Evolutionary conservation across 371 early-diverging fungal genomes (phyloP).

Genomic region (Circinella minor): DNA sequence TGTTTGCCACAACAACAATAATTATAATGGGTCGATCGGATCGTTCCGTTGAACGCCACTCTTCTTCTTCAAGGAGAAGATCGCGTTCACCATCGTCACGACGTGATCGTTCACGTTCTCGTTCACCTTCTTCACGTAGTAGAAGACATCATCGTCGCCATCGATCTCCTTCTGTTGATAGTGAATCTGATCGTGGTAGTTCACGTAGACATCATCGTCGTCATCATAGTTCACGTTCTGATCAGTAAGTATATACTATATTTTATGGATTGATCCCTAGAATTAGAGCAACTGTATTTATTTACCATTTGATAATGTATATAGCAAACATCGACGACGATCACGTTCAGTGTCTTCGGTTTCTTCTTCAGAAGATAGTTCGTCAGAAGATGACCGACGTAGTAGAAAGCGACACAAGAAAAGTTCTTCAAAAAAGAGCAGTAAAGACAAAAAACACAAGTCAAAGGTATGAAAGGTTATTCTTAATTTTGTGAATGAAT

Average conservation of each 20-base stretch:
- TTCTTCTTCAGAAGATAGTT: constrained; percentile 8
- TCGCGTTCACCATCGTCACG: constrained; percentile 12
- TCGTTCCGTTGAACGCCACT: constrained; percentile 16
- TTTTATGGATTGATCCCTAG: no score
- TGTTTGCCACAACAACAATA: background rate
- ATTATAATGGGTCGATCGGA: constrained; percentile 9
- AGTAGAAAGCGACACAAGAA: constrained; percentile 18
- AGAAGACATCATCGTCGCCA: constrained; percentile 9
- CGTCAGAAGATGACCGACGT: constrained; percentile 19
- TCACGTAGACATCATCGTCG: background rate
- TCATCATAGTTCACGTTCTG: background rate
- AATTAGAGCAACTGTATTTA: no score
- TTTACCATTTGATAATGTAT: background rate
- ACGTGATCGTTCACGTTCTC: constrained; percentile 9
- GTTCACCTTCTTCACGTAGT: constrained; percentile 5
- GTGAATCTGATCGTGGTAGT: constrained; percentile 2
- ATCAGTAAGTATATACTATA: background rate
- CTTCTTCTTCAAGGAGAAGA: constrained; percentile 8
- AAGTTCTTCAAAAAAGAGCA: constrained; percentile 18
- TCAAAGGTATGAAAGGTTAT: constrained; percentile 17
- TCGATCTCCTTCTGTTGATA: constrained; percentile 16
- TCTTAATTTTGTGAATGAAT: no score
- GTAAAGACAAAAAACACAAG: constrained; percentile 35
- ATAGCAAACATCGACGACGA: constrained; percentile 19
- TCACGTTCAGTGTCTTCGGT: constrained; percentile 15